These are phyloP conservation scores for Pyrenochaeta sp. DNA, from an alignment of 2,329 filamentous ascomycete genomes.

Conservation along the genomic window DNA sequence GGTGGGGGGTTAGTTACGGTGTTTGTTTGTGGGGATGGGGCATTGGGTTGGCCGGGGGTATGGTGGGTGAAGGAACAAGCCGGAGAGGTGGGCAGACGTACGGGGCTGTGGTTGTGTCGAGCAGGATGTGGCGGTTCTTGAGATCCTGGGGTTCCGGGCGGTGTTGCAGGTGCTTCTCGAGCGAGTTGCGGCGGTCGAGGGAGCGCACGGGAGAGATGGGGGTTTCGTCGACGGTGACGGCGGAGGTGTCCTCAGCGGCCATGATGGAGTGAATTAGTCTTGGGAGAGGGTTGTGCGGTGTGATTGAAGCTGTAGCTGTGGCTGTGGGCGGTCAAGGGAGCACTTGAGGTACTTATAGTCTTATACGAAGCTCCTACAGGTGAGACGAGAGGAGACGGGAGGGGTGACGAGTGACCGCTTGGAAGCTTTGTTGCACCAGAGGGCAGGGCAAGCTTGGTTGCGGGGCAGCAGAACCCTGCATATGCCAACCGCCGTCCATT, in stretches of 20 bases:
- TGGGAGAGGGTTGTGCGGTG: neutral
- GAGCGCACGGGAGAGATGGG: slow-evolving; percentile 51
- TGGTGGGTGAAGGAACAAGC: neutral
- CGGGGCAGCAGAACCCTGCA: slow-evolving; percentile 33
- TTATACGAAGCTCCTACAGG: slow-evolving; percentile 13
- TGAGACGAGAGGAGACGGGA: slow-evolving; percentile 16
- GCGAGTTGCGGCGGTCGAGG: slow-evolving; percentile 68
- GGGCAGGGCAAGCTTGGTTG: slow-evolving; percentile 30
- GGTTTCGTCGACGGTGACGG: slow-evolving; percentile 45
- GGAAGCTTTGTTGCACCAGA: slow-evolving; percentile 22
- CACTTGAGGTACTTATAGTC: slow-evolving; percentile 2
- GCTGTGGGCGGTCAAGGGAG: neutral
- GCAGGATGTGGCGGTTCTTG: slow-evolving; percentile 72
- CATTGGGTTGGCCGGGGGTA: neutral
- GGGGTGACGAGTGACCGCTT: slow-evolving; percentile 9
- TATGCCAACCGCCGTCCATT: slow-evolving; percentile 18
- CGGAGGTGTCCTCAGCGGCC: slow-evolving; percentile 35
- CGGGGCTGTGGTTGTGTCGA: slow-evolving; percentile 73
- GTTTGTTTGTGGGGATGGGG: neutral
- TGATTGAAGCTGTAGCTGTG: slow-evolving; percentile 4
- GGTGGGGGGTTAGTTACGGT: slow-evolving; percentile 4
- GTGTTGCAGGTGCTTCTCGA: slow-evolving; percentile 58
- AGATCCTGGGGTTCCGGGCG: slow-evolving; percentile 65
- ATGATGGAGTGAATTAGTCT: slow-evolving; percentile 30
- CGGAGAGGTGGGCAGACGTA: slow-evolving; percentile 48